These are phyloP conservation scores for Cladobotryum protrusum DNA, from an alignment of 2,329 filamentous ascomycete genomes.

Conservation along the genomic window DNA sequence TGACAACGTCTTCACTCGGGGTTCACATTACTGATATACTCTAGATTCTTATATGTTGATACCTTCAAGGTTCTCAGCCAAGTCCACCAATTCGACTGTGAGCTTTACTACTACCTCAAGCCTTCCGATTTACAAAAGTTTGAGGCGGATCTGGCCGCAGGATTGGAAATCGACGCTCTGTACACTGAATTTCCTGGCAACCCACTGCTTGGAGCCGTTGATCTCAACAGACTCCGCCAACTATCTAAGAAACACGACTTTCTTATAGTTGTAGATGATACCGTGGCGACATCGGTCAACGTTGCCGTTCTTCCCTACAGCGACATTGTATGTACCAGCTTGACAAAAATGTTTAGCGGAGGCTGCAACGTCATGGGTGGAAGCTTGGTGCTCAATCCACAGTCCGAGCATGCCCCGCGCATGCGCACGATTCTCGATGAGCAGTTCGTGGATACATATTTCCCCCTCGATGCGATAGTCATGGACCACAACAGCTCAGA, in stretches of 20 bases:
- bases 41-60: slow-evolving; percentile 25
- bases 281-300: slow-evolving; percentile 38
- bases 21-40: neutral
- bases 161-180: slow-evolving; percentile 35
- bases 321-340: slow-evolving; percentile 43
- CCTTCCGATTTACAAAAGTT: slow-evolving; percentile 35
- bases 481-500: slow-evolving; percentile 35
- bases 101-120: slow-evolving; percentile 38
- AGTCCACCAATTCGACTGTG: slow-evolving; percentile 25
- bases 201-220: slow-evolving; percentile 24
- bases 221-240: slow-evolving; percentile 21
- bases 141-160: slow-evolving; percentile 29
- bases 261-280: slow-evolving; percentile 40
- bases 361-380: slow-evolving; percentile 48
- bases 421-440: slow-evolving; percentile 21
- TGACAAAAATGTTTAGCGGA: slow-evolving; percentile 52
- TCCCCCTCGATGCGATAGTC: slow-evolving; percentile 19
- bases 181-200: slow-evolving; percentile 40
- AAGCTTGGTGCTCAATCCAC: slow-evolving; percentile 38
- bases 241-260: slow-evolving; percentile 33
- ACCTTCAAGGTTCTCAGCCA: slow-evolving; percentile 25
- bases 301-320: slow-evolving; percentile 39
- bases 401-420: slow-evolving; percentile 27
- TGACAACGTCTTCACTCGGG: too few relatives aligned
- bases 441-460: slow-evolving; percentile 19